phyloP scores from a whole-genome alignment of 2,329 filamentous ascomycete species.

The Talaromyces sp. region DNA sequence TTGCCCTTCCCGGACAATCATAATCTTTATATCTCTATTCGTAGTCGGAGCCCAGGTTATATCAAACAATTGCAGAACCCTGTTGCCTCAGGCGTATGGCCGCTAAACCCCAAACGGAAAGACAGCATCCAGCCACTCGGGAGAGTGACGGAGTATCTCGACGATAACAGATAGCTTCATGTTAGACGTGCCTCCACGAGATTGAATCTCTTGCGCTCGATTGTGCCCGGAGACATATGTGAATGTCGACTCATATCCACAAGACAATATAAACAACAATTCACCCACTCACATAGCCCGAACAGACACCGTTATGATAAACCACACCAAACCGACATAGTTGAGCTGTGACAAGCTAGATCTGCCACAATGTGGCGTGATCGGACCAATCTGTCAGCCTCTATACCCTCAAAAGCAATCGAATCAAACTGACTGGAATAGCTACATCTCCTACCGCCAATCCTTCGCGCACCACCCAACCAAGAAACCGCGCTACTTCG shows the following conservation, averaged over 20 bases:
- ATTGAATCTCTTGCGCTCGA: not conserved
- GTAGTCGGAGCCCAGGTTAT: not conserved
- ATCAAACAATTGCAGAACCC: not conserved
- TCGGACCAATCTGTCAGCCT: constrained; percentile 79
- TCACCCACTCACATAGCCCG: not conserved
- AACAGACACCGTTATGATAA: constrained; percentile 1
- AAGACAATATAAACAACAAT: too few relatives aligned
- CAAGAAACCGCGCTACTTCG: constrained; percentile 71
- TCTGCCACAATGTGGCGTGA: constrained; percentile 90
- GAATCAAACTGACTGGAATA: constrained; percentile 35
- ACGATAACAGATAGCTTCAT: constrained; percentile 9
- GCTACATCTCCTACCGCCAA: constrained; percentile 98
- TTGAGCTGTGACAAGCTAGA: constrained; percentile 15
- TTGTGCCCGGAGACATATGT: not conserved
- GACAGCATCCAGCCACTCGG: constrained; percentile 3
- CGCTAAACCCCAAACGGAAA: constrained; percentile 17
- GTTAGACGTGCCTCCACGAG: not conserved
- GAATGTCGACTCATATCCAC: not conserved
- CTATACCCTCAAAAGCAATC: too few relatives aligned
- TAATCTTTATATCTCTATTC: not conserved
- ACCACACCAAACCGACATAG: constrained; percentile 5
- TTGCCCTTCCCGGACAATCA: not conserved
- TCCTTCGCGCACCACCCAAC: constrained; percentile 93
- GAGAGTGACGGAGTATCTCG: not conserved
- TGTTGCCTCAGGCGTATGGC: not conserved